Evolutionary conservation across 2,329 filamentous ascomycete species (phyloP), one percentile per base, ranked within the genome.

Genomic region (Aspergillus quadricinctus): DNA sequence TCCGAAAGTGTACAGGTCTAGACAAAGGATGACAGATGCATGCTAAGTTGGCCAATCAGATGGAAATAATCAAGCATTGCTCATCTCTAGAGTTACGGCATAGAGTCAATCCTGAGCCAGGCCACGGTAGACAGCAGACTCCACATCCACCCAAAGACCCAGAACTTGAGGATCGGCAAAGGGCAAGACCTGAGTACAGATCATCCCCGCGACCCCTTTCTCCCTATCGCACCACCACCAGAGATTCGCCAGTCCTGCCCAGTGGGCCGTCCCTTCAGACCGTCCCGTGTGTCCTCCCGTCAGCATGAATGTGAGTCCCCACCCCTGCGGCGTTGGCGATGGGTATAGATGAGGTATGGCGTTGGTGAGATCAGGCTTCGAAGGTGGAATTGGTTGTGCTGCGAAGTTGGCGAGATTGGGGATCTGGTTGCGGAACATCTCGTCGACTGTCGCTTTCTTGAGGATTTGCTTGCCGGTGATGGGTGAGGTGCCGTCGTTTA

Each of bases 361-460:
- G 61, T 82, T 81, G 2, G 78, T 77, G 8, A 82, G 69, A 14
- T 79, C 72, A 0, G 78, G 77, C 58, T 83, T 83, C 0, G 80
- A 72, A 1, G 77, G 75, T 0, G 77, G 68, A 2, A 83, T 73
- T 2, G 64, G 63, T 57, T 76, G 72, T 1, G 80, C 75, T 1
- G 76, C 76, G 55, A 82, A 84, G 58, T 85, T 65, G 0, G 83
- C 83, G 49, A 81, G 77, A 1, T 79, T 57, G 0, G 81, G 77
- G 51, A 87, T 80, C 60, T 86, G 85, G 66, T 89, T 88, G 55
- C 75, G 75, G 68, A 85, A 88, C 83, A 89, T 87, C 31, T 81
- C 70, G 11, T 85, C 78, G 0, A 90, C 81, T 0, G 85, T 88
- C 29, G 78, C 74, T 17, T 78, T 75, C 21, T 77, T 73, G 6